A percentile compares a stretch with the other conserved stretches of the same genome.
Conservation (phyloP, 2,329 filamentous ascomycete species). For the Ramularia endophylla region DNA sequence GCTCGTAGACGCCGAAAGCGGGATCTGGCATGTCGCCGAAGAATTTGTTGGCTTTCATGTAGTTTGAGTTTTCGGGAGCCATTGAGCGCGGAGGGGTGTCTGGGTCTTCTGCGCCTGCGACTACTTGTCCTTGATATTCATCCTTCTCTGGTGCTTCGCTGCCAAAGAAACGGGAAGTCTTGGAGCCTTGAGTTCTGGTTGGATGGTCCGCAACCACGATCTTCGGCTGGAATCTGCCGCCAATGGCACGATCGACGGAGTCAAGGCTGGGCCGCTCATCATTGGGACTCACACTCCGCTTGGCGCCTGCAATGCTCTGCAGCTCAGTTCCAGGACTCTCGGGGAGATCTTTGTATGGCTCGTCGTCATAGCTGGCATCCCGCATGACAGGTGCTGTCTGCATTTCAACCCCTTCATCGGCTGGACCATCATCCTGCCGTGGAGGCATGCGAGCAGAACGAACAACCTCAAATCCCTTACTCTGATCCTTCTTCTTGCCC, state of each 20-base stretch:
- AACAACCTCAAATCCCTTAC: conserved; percentile 93
- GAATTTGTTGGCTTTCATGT: too few relatives aligned
- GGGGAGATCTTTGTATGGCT: conserved; percentile 29
- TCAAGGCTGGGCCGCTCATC: conserved; percentile 15
- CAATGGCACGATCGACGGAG: conserved; percentile 16
- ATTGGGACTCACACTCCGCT: conserved; percentile 16
- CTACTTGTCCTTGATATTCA: not conserved
- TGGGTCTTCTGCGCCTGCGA: not conserved
- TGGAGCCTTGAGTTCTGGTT: not conserved
- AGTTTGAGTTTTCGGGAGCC: not conserved
- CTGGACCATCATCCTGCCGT: conserved; percentile 53
- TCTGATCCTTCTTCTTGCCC: conserved; percentile 78
- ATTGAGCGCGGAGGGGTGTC: not conserved
- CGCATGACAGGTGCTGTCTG: conserved; percentile 27
- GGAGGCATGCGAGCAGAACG: conserved; percentile 76
- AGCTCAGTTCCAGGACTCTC: conserved; percentile 11
- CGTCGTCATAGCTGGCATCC: conserved; percentile 11
- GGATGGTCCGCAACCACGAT: too few relatives aligned
- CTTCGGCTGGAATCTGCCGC: not conserved
- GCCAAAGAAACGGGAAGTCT: not conserved
- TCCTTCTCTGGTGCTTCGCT: not conserved
- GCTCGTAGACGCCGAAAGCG: too few relatives aligned
- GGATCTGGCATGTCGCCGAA: too few relatives aligned
- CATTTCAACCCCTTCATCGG: conserved; percentile 39
- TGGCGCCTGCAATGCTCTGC: conserved; percentile 16